Evolutionary conservation across 495 filamentous ascomycete species (phyloP), one percentile per base, ranked within the genome.

Genomic region (Aspergillus sclerotiicarbonarius): DNA sequence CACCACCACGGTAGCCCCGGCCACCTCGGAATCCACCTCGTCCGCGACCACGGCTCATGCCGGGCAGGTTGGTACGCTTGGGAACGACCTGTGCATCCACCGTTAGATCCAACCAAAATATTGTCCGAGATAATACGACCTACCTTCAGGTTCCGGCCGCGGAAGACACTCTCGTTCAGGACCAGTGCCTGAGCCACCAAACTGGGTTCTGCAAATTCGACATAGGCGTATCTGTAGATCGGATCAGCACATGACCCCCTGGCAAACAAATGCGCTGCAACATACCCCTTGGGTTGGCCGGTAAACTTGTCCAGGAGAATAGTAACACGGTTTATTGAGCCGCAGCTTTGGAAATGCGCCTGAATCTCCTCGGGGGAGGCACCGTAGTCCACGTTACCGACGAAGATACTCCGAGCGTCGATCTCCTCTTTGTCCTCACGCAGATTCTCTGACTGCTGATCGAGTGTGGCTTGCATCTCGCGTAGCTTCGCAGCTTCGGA

Each of bases 341-440:
- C 95, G 66, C 91, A 96, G 80, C 86, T 96, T 77, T 96, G 92
- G 76, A 99, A 99, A 71, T 99, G 95, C 37, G 92, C 90, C 78
- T 99, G 95, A 57, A 99, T 96, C 76, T 99, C 95, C 75, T 99
- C 95, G 0, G 95, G 94, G 15, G 92, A 95, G 29, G 94, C 93
- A 58, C 91, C 91, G 73, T 99, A 99, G 71, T 99, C 95, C 54
- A 99, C 95, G 67, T 99, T 99, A 48, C 95, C 95, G 21, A 99
- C 95, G 70, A 99, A 99, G 67, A 99, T 90, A 76, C 91, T 96
- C 57, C 95, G 86, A 60, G 84, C 90, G 74, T 99, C 95, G 49
- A 99, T 87, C 66, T 97, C 95, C 67, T 98, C 95, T 72, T 94
- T 93, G 73, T 91, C 90, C 68, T 99, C 95, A 46, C 86, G 84